Evolutionary conservation across 805 yeast genomes (phyloP).

Genomic region (baker's yeast (Saccharomyces cerevisiae)): DNA sequence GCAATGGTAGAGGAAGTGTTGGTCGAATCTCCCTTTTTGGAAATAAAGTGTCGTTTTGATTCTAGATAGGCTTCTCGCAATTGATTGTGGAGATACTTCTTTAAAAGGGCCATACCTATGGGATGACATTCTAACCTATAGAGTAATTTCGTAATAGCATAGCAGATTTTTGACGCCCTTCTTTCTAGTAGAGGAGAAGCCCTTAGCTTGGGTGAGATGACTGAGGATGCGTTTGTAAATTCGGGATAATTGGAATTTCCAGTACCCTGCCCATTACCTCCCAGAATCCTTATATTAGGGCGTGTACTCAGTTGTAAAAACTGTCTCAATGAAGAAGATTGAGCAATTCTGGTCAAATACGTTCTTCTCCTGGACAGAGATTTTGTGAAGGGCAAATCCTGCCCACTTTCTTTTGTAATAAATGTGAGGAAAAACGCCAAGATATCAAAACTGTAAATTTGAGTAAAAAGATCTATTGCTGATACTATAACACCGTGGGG

Average conservation of each 20-base stretch:
- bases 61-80: background rate
- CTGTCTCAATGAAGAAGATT: background rate
- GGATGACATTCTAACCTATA: conserved; percentile 15
- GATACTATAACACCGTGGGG: background rate
- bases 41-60: background rate
- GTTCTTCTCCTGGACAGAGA: background rate
- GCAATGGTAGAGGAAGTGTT: background rate
- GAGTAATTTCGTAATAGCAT: conserved; percentile 10
- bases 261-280: background rate
- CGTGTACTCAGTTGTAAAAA: background rate
- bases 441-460: background rate
- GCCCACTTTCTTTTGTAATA: background rate
- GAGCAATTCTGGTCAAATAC: background rate
- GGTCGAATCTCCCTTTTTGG: background rate
- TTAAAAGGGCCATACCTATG: conserved; percentile 14
- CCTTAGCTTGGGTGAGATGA: background rate
- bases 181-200: conserved; percentile 5
- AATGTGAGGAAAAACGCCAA: background rate
- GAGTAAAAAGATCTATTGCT: background rate
- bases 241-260: background rate
- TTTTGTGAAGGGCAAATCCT: background rate
- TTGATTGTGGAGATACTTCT: conserved; percentile 3
- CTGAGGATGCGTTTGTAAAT: conserved; percentile 1
- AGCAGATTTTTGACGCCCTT: conserved; percentile 9
- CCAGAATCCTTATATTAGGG: background rate